Evolutionary conservation across 2,329 filamentous ascomycete genomes (phyloP).

Genomic region (Cercospora sp.): DNA sequence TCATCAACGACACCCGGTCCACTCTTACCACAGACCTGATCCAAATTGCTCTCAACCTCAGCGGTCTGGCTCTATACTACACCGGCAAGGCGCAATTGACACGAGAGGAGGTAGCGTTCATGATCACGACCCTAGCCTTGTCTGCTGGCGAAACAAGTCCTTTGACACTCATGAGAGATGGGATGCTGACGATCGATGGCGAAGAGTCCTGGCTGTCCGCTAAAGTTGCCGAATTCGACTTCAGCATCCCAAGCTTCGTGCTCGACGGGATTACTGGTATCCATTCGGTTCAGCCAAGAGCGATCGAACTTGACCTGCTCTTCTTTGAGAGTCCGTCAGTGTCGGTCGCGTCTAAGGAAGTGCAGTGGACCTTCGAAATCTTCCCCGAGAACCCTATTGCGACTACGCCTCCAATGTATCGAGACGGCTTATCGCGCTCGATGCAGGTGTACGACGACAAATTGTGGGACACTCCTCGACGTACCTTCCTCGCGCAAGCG

Average conservation of each 20-base stretch:
- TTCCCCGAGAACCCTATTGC: background rate
- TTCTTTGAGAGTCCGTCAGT: background rate
- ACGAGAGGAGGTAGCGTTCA: background rate
- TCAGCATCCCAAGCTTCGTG: background rate
- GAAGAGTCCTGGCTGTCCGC: background rate
- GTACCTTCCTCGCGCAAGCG: slow-evolving; percentile 2
- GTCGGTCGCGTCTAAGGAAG: background rate
- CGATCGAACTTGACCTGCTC: slow-evolving; percentile 2
- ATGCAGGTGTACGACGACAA: background rate
- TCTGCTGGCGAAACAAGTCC: slow-evolving; percentile 9
- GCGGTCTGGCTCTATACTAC: slow-evolving; percentile 5
- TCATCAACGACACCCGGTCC: slow-evolving; percentile 10
- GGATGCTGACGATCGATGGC: background rate
- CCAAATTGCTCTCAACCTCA: slow-evolving; percentile 7
- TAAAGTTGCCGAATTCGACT: background rate
- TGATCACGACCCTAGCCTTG: background rate
- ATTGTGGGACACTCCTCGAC: background rate
- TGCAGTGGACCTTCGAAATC: background rate
- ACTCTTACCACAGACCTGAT: slow-evolving; percentile 4
- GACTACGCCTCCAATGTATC: background rate
- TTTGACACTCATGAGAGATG: background rate
- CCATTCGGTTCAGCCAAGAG: background rate
- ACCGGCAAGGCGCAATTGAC: background rate
- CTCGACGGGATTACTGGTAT: background rate
- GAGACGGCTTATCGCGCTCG: background rate